A percentile compares a stretch with the other conserved stretches of the same genome.
These are phyloP conservation scores for Rhododendron williamsianum DNA, from an alignment of 148 eudicot genomes.

Conservation along the genomic window DNA sequence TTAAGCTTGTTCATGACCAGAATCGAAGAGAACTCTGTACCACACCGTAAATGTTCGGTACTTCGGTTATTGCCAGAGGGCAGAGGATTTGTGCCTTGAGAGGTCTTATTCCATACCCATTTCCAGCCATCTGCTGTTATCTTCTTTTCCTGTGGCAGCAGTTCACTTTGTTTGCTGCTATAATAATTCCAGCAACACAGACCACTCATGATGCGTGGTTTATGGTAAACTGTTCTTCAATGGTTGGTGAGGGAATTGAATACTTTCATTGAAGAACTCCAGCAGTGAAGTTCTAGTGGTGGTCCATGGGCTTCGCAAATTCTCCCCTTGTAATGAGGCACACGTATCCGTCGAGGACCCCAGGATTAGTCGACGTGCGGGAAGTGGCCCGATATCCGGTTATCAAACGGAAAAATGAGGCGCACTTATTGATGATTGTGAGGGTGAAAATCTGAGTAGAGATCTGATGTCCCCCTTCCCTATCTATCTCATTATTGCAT, in stretches of 20 bases:
- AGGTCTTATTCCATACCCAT: neutral
- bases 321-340: too few relatives aligned
- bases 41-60: neutral
- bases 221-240: neutral
- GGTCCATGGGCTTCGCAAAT: neutral
- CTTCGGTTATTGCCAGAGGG: neutral
- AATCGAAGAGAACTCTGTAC: neutral
- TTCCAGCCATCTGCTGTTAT: neutral
- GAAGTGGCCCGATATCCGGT: too few relatives aligned
- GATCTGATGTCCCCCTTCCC: neutral
- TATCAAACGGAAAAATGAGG: neutral
- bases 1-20: neutral
- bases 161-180: neutral
- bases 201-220: neutral
- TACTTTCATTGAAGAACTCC: neutral
- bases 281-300: neutral
- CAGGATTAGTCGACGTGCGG: too few relatives aligned
- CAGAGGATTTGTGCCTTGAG: neutral
- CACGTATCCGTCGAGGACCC: too few relatives aligned
- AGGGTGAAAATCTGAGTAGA: neutral
- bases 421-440: neutral
- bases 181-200: neutral
- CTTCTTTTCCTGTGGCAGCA: neutral
- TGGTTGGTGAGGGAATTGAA: slow-evolving; percentile 4
- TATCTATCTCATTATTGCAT: neutral